A percentile compares a stretch with the other conserved stretches of the same genome.
Conservation (phyloP, 768 basidiomycete genomes). For the Zangia roseola region DNA sequence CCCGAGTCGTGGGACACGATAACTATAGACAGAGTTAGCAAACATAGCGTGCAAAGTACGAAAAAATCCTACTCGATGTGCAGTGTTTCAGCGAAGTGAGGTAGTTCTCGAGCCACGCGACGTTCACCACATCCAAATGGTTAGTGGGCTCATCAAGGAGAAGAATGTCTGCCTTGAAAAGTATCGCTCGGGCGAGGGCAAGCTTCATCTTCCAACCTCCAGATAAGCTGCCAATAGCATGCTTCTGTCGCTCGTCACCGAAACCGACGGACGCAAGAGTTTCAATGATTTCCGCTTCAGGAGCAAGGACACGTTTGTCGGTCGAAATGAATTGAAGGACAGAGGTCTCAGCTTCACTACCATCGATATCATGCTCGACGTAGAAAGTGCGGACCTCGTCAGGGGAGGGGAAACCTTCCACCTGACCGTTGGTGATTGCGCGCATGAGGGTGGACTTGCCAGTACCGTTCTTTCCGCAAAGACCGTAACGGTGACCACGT, state of each 20-base stretch:
- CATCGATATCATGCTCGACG: constrained; percentile 99
- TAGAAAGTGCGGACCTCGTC: constrained; percentile 98
- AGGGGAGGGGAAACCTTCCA: constrained; percentile 97
- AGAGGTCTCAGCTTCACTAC: constrained; percentile 88
- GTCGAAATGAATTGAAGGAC: constrained; percentile 84
- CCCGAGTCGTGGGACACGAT: constrained; percentile 97
- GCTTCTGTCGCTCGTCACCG: constrained; percentile 79
- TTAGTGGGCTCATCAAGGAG: constrained; percentile 96
- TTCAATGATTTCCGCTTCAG: constrained; percentile 67
- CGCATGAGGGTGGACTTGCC: constrained; percentile 96
- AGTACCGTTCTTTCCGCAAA: constrained; percentile 98
- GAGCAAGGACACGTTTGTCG: constrained; percentile 79
- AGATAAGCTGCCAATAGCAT: constrained; percentile 86
- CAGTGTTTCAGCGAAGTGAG: constrained; percentile 83
- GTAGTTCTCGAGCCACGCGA: constrained; percentile 96
- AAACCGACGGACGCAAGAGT: constrained; percentile 92
- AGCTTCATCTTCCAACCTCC: constrained; percentile 99
- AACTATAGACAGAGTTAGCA: constrained; percentile 43
- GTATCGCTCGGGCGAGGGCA: constrained; percentile 93
- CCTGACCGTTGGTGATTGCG: constrained; percentile 92
- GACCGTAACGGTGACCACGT: constrained; percentile 98
- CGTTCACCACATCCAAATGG: constrained; percentile 95
- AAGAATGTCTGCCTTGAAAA: constrained; percentile 97
- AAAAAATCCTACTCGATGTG: constrained; percentile 72
- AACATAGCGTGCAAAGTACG: neutral